These are phyloP conservation scores for Salix arbutifolia DNA, from an alignment of 345 rosid genomes.

Conservation along the genomic window DNA sequence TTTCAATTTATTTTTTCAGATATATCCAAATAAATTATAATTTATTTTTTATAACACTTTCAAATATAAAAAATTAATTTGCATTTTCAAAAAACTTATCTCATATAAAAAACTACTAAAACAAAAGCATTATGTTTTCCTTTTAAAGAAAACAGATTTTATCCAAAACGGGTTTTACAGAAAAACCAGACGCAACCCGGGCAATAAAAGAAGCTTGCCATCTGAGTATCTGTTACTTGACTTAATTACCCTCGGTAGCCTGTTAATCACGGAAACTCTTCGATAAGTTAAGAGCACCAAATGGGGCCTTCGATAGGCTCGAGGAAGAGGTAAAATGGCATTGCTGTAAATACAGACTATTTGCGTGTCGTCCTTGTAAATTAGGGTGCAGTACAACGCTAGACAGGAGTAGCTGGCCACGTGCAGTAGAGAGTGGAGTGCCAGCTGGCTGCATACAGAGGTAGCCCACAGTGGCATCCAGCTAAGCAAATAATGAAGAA, in stretches of 20 bases:
- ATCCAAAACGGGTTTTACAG: background rate
- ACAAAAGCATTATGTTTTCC: no score
- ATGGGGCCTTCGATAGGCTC: constrained; percentile 5
- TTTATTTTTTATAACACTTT: no score
- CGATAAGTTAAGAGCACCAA: background rate
- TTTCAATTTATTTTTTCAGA: no score
- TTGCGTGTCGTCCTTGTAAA: background rate
- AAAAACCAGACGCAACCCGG: background rate
- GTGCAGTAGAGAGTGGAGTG: constrained; percentile 22
- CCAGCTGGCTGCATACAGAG: constrained; percentile 37
- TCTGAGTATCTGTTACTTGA: background rate
- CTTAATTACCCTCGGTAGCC: background rate
- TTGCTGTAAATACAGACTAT: background rate
- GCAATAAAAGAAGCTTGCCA: background rate
- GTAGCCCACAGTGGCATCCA: constrained; percentile 28
- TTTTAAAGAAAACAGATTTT: no score
- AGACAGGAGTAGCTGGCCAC: constrained; percentile 39
- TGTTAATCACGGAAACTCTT: background rate
- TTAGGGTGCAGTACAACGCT: background rate
- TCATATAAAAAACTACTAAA: no score
- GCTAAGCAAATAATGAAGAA: constrained; percentile 29
- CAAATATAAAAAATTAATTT: no score
- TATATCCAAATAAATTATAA: no score
- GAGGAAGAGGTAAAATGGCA: background rate
- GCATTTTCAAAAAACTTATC: no score